Conservation (phyloP, 176 grass and related monocot species). For the Metroxylon sagu region DNA sequence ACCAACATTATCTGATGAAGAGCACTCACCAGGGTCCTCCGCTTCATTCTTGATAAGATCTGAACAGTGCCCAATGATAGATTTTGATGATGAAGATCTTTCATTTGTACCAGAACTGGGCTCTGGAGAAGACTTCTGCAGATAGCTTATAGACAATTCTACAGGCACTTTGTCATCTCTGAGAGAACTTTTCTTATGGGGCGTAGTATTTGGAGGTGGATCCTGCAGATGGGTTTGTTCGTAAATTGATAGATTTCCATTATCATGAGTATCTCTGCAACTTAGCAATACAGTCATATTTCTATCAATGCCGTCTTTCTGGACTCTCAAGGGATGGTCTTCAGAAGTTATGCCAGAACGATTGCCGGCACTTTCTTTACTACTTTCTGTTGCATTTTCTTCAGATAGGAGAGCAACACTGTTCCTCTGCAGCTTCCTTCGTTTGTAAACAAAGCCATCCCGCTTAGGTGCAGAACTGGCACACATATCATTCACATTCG, state of each 20-base stretch:
- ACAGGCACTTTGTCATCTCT: neutral
- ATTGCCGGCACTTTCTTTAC: neutral
- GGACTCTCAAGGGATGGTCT: conserved; percentile 21
- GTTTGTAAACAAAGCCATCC: conserved; percentile 48
- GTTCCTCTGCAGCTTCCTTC: conserved; percentile 53
- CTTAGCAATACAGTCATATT: conserved; percentile 11
- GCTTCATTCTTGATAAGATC: conserved; percentile 21
- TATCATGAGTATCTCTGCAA: conserved; percentile 11
- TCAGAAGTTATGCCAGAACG: conserved; percentile 16
- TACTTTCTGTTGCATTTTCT: conserved; percentile 28
- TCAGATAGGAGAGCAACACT: conserved; percentile 32
- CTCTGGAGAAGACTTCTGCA: neutral
- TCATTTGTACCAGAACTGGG: conserved; percentile 18
- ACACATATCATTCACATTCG: conserved; percentile 28
- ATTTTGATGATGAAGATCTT: conserved; percentile 13
- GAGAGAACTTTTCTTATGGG: neutral
- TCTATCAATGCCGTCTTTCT: neutral
- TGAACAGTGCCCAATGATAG: conserved; percentile 20
- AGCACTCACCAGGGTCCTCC: conserved; percentile 36
- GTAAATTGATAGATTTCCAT: conserved; percentile 12
- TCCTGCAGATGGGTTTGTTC: neutral
- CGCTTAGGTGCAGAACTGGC: conserved; percentile 24
- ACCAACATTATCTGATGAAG: conserved; percentile 31
- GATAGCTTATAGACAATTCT: neutral
- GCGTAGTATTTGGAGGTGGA: neutral